Percentiles rank a stretch among this genome's conserved stretches.
Evolutionary conservation across 1,284 basidiomycete species (phyloP).

Genomic region (Cystobasidiaceae sp.): DNA sequence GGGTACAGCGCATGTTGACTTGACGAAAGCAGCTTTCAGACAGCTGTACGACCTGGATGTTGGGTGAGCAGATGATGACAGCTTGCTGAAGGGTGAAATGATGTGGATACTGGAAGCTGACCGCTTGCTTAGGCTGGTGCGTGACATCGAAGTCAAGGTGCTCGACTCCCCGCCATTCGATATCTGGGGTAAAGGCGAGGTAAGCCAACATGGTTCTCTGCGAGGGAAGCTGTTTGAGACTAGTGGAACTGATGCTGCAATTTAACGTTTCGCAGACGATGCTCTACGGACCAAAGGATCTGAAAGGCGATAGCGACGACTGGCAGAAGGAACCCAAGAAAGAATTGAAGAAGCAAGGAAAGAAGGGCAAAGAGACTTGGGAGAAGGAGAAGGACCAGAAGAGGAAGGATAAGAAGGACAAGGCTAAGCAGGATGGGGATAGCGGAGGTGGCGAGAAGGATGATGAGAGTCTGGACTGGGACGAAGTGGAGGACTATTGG

Average conservation of each 20-base stretch:
- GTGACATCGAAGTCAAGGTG: neutral
- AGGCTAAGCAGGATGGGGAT: neutral
- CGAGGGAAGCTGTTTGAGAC: neutral
- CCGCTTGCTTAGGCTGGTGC: neutral
- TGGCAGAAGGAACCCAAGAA: neutral
- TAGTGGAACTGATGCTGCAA: neutral
- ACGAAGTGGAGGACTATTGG: no score
- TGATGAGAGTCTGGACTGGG: neutral
- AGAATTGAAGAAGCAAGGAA: neutral
- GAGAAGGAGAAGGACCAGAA: no score
- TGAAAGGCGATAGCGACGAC: no score
- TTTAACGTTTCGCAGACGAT: neutral
- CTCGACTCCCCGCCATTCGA: slow-evolving; percentile 11
- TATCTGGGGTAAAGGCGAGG: neutral
- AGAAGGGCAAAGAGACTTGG: neutral
- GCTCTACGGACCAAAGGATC: neutral
- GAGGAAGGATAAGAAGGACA: neutral
- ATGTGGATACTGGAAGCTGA: no score
- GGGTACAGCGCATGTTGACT: slow-evolving; percentile 37
- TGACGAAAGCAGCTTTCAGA: slow-evolving; percentile 38
- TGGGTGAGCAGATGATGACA: no score
- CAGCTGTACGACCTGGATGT: slow-evolving; percentile 36
- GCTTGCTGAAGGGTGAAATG: no score
- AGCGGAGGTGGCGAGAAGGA: neutral
- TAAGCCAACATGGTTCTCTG: neutral